Evolutionary conservation across 257 asterid genomes (phyloP), one percentile per base, ranked within the genome.

Genomic region (Nyctanthes arbortristis): DNA sequence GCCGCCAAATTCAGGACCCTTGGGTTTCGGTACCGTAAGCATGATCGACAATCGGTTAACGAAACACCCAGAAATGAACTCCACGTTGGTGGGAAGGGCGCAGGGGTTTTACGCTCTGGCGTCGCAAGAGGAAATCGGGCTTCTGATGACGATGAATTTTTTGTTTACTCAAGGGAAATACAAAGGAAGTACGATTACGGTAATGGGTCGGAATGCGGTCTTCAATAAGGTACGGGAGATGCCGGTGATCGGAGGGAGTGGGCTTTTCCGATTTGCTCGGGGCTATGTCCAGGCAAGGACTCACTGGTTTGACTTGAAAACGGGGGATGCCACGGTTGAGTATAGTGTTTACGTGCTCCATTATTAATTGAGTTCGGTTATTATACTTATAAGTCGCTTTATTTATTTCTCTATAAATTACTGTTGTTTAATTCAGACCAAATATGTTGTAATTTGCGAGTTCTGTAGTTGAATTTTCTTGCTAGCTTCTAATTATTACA

Each of bases 201-300:
- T 89, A 31, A 2, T 82, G 0, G 96, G 93, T 55, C 79, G 94
- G 75, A 89, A 89, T 3, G 58, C 89, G 11, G 81, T 66, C 7
- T 8, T 83, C 2, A 22, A 71, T 24, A 36, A 71, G 13, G 84
- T 83, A 36, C 49, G 93, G 49, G 92, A 89, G 60, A 87, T 89
- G 96, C 80, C 94, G 8, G 87, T 89, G 66, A 65, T 83, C 7
- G 96, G 96, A 5, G 96, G 96, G 14, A 80, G 85, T 32, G 88
- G 91, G 80, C 85, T 89, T 73, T 83, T 87, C 55, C 85, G 96
- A 34, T 87, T 80, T 25, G 86, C 85, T 4, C 69, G 87, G 0
- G 93, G 93, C 7, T 89, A 89, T 62, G 93, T 66, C 29, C 74
- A 83, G 78, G 93, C 89, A 27, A 79, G 78, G 16, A 89, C 94